These are phyloP conservation scores for Xylariales sp. DNA, from an alignment of 2,329 filamentous ascomycete genomes.

Conservation along the genomic window DNA sequence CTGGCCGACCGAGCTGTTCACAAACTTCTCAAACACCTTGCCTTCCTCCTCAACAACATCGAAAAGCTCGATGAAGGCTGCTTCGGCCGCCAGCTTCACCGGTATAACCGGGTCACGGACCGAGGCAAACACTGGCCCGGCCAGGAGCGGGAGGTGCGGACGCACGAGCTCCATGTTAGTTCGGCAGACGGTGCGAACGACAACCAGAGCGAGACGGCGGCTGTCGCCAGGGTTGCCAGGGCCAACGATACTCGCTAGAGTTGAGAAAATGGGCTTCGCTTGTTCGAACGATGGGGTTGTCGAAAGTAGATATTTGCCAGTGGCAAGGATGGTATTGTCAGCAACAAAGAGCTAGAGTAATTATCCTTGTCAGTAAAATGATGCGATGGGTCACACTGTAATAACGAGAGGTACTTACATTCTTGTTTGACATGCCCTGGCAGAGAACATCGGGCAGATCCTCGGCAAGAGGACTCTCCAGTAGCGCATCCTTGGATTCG, in stretches of 20 bases:
- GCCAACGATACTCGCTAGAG: conserved; percentile 68
- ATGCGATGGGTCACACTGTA: conserved; percentile 3
- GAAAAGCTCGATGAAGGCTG: conserved; percentile 88
- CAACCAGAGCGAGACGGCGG: conserved; percentile 79
- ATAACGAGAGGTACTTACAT: conserved; percentile 49
- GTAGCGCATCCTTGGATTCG: conserved; percentile 70
- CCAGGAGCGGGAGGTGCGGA: conserved; percentile 76
- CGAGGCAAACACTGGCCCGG: conserved; percentile 78
- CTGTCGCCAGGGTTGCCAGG: conserved; percentile 78
- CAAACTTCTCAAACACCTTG: conserved; percentile 86
- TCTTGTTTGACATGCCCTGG: conserved; percentile 73
- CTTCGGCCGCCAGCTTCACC: conserved; percentile 91
- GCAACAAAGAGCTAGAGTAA: conserved; percentile 81
- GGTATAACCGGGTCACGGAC: conserved; percentile 92
- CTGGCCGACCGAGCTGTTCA: conserved; percentile 61
- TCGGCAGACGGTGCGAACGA: conserved; percentile 79
- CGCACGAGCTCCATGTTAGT: conserved; percentile 75
- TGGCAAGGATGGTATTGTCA: conserved; percentile 83
- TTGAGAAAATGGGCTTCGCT: conserved; percentile 74
- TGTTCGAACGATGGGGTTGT: conserved; percentile 67
- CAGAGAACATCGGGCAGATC: conserved; percentile 75
- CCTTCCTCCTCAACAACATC: conserved; percentile 82
- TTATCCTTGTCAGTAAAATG: conserved; percentile 19
- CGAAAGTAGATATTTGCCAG: conserved; percentile 82
- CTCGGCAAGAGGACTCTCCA: conserved; percentile 61